Conservation (phyloP, 2,329 filamentous ascomycete species). For the Penicillium sp. region DNA sequence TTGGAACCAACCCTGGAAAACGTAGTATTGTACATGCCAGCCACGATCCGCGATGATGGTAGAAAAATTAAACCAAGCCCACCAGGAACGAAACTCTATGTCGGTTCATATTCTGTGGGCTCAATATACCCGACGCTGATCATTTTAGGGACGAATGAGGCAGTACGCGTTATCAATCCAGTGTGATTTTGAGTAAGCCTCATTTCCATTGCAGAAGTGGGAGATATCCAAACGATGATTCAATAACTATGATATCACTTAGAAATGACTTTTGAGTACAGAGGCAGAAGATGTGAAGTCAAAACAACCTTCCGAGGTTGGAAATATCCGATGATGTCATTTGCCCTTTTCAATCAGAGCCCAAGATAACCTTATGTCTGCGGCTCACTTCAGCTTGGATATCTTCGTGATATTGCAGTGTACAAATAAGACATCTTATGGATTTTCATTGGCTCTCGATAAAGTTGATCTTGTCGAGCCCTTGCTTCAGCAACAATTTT, state of each 20-base stretch:
- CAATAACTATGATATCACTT: background rate
- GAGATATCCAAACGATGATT: no score
- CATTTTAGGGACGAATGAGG: no score
- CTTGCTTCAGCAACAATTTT: no score
- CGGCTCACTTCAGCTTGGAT: no score
- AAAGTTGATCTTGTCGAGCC: no score
- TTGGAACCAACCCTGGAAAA: constrained; percentile 10
- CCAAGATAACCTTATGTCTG: no score
- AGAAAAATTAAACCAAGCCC: background rate
- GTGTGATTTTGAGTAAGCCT: no score
- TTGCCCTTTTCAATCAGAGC: background rate
- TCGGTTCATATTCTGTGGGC: background rate
- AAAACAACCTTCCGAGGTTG: background rate
- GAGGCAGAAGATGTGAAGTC: background rate
- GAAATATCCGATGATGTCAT: background rate
- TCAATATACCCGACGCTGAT: background rate
- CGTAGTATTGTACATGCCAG: constrained; percentile 1
- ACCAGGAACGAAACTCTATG: background rate
- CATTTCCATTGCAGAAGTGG: no score
- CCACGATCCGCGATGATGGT: background rate
- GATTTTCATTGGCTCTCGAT: no score
- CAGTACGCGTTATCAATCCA: no score
- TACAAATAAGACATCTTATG: no score
- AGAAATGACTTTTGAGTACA: background rate
- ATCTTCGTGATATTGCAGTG: no score